A percentile compares a stretch with the other conserved stretches of the same genome.
Evolutionary conservation across 768 basidiomycete species (phyloP).

Genomic region (Pilatotrama ljubarskyi): DNA sequence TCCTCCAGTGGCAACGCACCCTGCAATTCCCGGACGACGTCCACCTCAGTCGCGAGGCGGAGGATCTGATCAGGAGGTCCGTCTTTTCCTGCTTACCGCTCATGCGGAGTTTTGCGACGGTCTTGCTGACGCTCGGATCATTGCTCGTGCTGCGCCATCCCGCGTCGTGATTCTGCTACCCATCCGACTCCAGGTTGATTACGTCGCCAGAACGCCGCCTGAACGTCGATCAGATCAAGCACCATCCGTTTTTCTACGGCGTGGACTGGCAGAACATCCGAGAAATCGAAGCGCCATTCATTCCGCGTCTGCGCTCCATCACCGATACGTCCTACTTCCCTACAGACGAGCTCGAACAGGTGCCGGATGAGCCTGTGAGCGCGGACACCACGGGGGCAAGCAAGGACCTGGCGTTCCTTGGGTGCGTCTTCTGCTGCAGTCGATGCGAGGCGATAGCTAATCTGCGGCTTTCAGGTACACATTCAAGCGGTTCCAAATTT

Average conservation of each 20-base stretch:
- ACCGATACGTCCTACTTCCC: slow-evolving; percentile 99
- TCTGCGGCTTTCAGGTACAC: slow-evolving; percentile 53
- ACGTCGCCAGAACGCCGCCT: slow-evolving; percentile 80
- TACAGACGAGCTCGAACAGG: slow-evolving; percentile 89
- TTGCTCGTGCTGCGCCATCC: neutral
- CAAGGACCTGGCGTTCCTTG: slow-evolving; percentile 62
- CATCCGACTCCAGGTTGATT: slow-evolving; percentile 58
- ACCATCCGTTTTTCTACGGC: slow-evolving; percentile 91
- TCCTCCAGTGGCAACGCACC: slow-evolving; percentile 89
- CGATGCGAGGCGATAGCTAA: neutral
- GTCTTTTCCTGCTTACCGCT: slow-evolving; percentile 25
- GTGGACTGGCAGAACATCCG: slow-evolving; percentile 92
- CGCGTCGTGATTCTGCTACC: neutral
- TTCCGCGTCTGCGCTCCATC: slow-evolving; percentile 91
- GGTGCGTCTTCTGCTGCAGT: slow-evolving; percentile 32
- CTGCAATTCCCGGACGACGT: slow-evolving; percentile 93
- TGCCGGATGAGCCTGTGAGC: slow-evolving; percentile 45
- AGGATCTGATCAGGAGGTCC: slow-evolving; percentile 83
- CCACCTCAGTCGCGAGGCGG: slow-evolving; percentile 86
- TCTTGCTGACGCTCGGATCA: neutral
- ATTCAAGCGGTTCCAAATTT: slow-evolving; percentile 74
- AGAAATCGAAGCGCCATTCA: slow-evolving; percentile 90
- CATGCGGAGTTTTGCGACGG: neutral
- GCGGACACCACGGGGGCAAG: slow-evolving; percentile 43
- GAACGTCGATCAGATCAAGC: slow-evolving; percentile 84